Base-by-base conservation (phyloP, 306 rosid genomes). In the Quillaja saponaria region DNA sequence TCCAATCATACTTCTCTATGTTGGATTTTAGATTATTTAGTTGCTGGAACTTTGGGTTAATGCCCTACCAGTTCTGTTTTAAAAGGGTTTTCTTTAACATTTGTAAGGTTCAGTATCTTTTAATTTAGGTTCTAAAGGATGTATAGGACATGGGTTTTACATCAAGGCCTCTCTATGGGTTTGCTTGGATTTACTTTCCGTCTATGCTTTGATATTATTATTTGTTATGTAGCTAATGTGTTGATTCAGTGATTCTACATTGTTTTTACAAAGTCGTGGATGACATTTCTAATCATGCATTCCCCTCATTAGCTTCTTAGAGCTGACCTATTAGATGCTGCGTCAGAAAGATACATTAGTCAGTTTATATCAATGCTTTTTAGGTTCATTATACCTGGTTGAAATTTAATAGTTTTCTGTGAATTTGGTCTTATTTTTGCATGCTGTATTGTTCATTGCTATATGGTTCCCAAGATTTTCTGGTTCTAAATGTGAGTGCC, bases 211-310 rank as follows among this genome's bases (percentile, higher is more conserved):
- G 3, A 6, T 68, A 21, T 61, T 67, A n/a, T n/a, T n/a, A n/a
- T 40, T 58, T 47, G 35, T 45, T 10, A 3, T 41, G 4, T 25
- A 1, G 31, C 4, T 25, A 25, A 25, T 25, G 31, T 4, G 4
- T 25, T 16, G 58, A 63, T 70, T 47, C 31, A 28, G 34, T 37
- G 13, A 39, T 55, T 50, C 57, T 33, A 41, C 10, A 33, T 52
- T 64, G 11, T 40, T 75, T n/a, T 63, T 39, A 51, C 49, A 12
- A 21, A 41, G 45, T 62, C 42, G 0, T 62, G 61, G 64, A 55
- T 14, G 28, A 56, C 42, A 31, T 20, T 53, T 45, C 63, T 34
- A 55, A 15, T 17, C 34, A 35, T 46, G 59, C 46, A 40, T 25
- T 2, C 7, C 3, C 2, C 5, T 45, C 1, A 45, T 14, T n/a